Percentiles rank a stretch among this genome's conserved stretches.
Evolutionary conservation across 306 rosid species (phyloP).

Genomic region (Senna tora): DNA sequence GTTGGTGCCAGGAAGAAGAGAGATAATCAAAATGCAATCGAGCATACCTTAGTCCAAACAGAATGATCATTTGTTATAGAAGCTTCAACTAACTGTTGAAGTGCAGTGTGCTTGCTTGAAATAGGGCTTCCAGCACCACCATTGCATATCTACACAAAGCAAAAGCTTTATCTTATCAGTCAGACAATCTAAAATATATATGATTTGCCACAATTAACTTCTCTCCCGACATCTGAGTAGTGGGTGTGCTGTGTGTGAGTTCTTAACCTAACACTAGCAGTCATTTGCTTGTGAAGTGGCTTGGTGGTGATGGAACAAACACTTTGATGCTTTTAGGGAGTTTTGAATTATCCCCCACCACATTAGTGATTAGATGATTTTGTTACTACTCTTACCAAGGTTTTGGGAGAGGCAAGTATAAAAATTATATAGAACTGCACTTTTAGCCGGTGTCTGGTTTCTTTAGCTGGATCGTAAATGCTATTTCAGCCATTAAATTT

Average conservation of each 20-base stretch:
- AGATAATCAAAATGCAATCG: constrained; percentile 26
- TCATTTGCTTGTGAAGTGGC: not conserved
- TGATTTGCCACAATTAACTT: not conserved
- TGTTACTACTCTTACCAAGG: not conserved
- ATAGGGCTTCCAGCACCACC: constrained; percentile 70
- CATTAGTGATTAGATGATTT: not conserved
- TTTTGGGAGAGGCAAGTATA: not conserved
- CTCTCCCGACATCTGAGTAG: not conserved
- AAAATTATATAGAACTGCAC: constrained; percentile 1
- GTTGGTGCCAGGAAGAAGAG: constrained; percentile 18
- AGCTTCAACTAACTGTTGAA: constrained; percentile 83
- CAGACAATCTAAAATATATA: constrained; percentile 14
- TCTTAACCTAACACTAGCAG: not conserved
- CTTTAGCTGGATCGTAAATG: constrained; percentile 12
- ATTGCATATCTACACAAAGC: constrained; percentile 64
- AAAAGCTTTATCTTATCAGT: constrained; percentile 25
- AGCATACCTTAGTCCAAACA: constrained; percentile 82
- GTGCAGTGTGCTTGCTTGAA: constrained; percentile 67
- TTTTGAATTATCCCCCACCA: constrained; percentile 12
- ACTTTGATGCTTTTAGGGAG: not conserved
- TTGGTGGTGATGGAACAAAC: constrained; percentile 10
- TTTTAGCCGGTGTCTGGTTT: not conserved
- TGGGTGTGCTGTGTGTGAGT: not conserved
- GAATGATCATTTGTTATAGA: constrained; percentile 74
- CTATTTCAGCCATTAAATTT: constrained; percentile 22